phyloP scores from a whole-genome alignment of 371 early-diverging fungal species.

The Mucor irregularis region DNA sequence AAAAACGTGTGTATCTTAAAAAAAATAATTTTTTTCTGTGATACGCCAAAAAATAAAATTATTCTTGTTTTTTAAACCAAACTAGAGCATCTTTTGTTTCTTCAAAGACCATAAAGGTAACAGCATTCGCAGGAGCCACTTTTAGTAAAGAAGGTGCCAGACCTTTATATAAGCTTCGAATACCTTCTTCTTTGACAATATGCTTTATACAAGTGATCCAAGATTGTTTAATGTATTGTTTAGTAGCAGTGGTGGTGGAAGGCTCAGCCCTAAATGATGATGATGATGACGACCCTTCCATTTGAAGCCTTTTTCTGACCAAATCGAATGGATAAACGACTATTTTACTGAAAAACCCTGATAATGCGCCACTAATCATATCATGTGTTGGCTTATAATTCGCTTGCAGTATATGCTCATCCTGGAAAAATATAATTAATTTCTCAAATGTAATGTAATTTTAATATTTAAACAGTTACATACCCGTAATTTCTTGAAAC shows the following conservation, averaged over 20 bases:
- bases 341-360: slow-evolving; percentile 83
- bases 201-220: slow-evolving; percentile 55
- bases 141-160: slow-evolving; percentile 84
- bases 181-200: slow-evolving; percentile 77
- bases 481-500: slow-evolving; percentile 44
- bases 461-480: too few relatives aligned
- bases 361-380: slow-evolving; percentile 78
- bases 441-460: too few relatives aligned
- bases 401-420: slow-evolving; percentile 22
- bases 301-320: slow-evolving; percentile 75
- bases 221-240: too few relatives aligned
- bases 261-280: neutral
- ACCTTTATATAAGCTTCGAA: slow-evolving; percentile 86
- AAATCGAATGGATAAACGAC: slow-evolving; percentile 92
- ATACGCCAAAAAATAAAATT: slow-evolving; percentile 1
- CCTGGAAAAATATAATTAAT: slow-evolving; percentile 19
- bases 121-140: slow-evolving; percentile 81
- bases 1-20: slow-evolving; percentile 14
- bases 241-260: too few relatives aligned
- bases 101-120: slow-evolving; percentile 85
- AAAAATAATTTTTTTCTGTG: slow-evolving; percentile 14
- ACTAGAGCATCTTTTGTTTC: slow-evolving; percentile 50
- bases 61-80: slow-evolving; percentile 22
- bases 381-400: slow-evolving; percentile 56
- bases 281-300: slow-evolving; percentile 71